These are phyloP conservation scores for Pseudomassariella vexata DNA, from an alignment of 2,329 filamentous ascomycete species.

Conservation along the genomic window DNA sequence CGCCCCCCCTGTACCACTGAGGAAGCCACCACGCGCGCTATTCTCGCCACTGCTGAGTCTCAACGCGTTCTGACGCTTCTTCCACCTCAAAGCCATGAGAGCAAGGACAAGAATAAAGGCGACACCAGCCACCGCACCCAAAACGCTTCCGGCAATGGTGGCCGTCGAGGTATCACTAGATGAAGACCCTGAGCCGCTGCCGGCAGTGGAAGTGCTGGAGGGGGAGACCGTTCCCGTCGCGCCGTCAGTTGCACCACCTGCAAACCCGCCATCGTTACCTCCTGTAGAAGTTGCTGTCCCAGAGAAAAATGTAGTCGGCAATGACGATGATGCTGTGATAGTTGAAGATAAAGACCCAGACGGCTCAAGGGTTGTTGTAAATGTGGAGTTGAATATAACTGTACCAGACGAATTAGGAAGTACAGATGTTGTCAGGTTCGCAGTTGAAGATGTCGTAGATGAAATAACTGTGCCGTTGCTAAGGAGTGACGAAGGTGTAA, in stretches of 20 bases:
- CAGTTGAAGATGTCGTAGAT: slow-evolving; percentile 5
- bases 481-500: slow-evolving; percentile 4
- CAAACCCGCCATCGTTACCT: slow-evolving; percentile 11
- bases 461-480: slow-evolving; percentile 6
- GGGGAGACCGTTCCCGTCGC: slow-evolving; percentile 17
- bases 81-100: slow-evolving; percentile 49
- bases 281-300: slow-evolving; percentile 12
- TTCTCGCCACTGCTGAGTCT: slow-evolving; percentile 30
- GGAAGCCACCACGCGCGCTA: slow-evolving; percentile 23
- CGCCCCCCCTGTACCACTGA: slow-evolving; percentile 17
- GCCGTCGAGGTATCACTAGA: slow-evolving; percentile 19
- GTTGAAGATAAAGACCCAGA: slow-evolving; percentile 7
- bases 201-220: slow-evolving; percentile 14
- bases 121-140: slow-evolving; percentile 52
- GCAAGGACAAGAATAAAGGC: slow-evolving; percentile 50
- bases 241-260: slow-evolving; percentile 13
- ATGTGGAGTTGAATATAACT: slow-evolving; percentile 9
- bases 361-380: slow-evolving; percentile 7
- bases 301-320: slow-evolving; percentile 9
- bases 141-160: slow-evolving; percentile 48
- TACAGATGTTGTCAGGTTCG: slow-evolving; percentile 9
- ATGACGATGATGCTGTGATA: slow-evolving; percentile 6
- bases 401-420: slow-evolving; percentile 9
- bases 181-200: slow-evolving; percentile 13
- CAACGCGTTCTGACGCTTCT: slow-evolving; percentile 41